A percentile compares a stretch with the other conserved stretches of the same genome.
These are phyloP conservation scores for Penicillium sp. DNA, from an alignment of 2,329 filamentous ascomycete species.

Conservation along the genomic window DNA sequence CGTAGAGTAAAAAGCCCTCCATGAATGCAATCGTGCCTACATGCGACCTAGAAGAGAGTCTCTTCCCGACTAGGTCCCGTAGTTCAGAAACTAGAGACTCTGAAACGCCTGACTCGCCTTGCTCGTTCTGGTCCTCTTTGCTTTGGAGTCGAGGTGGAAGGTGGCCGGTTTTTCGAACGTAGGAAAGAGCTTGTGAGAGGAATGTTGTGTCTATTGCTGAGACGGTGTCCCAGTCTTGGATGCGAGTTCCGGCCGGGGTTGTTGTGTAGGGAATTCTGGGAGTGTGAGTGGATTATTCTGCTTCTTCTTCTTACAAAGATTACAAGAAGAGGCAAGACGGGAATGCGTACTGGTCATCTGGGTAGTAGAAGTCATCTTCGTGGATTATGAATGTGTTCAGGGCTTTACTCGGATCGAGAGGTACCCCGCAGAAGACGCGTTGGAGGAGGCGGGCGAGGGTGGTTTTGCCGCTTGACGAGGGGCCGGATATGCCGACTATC, in stretches of 20 bases:
- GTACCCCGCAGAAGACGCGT: conserved; percentile 65
- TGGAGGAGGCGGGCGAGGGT: conserved; percentile 83
- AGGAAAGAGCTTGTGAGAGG: conserved; percentile 64
- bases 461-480: conserved; percentile 92
- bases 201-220: conserved; percentile 70
- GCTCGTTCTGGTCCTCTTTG: conserved; percentile 60
- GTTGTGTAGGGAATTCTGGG: conserved; percentile 45
- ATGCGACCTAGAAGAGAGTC: conserved; percentile 11
- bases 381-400: conserved; percentile 70
- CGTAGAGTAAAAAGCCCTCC: conserved; percentile 86
- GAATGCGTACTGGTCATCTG: conserved; percentile 62
- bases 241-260: conserved; percentile 52
- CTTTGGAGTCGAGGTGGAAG: conserved; percentile 51
- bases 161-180: conserved; percentile 66
- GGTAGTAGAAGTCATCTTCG: conserved; percentile 91
- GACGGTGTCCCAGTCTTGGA: conserved; percentile 90
- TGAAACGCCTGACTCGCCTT: conserved; percentile 43
- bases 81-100: conserved; percentile 27
- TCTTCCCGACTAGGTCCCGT: conserved; percentile 20
- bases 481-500: conserved; percentile 80
- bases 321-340: no score
- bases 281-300: background rate
- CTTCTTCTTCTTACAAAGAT: no score
- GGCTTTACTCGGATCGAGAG: background rate
- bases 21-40: conserved; percentile 63